Base-by-base conservation (phyloP, 2,329 filamentous ascomycete species). In the Ceratocystis papillata region DNA sequence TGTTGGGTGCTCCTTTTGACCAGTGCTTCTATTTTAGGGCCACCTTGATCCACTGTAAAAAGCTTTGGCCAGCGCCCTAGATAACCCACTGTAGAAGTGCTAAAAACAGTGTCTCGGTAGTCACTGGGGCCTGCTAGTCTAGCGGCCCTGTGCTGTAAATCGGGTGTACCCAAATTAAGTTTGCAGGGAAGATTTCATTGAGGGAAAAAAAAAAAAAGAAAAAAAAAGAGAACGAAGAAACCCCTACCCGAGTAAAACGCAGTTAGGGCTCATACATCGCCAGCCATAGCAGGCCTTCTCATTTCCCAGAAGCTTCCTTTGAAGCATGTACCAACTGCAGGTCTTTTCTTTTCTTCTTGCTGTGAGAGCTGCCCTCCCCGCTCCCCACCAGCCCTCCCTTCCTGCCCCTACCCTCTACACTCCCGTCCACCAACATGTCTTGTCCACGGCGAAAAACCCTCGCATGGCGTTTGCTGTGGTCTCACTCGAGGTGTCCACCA, bases 401-500 rank as follows among this genome's bases (percentile, higher is more conserved):
- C 46, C n/a, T 22, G 20, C 20, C 46, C 46, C 7, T 20, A 15
- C 48, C 33, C n/a, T 33, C 48, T 73, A 87, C 68, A 89, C 68
- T 0, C 87, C 86, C 66, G 79, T 80, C 87, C 87, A 90, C 79
- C 83, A 88, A 68, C 79, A 80, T 1, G 84, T 85, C 77, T 85
- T 81, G 17, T 74, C 74, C 15, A 89, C 79, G 63, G 75, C 78
- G 72, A 89, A 86, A 0, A 74, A 75, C 0, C 75, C 80, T 70
- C 73, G 80, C 15, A 87, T 72, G 7, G 78, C 76, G 68, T 78
- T 79, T 3, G 76, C 75, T 3, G 76, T 79, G 45, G 82, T 73
- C 3, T 70, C 76, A 69, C 80, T 88, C 67, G 82, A 87, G 62
- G 80, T 77, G 7, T 79, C 80, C 1, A 89, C 81, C 65, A 85